Evolutionary conservation across 345 rosid genomes (phyloP), one percentile per base, ranked within the genome.

Genomic region (Lumnitzera racemosa): DNA sequence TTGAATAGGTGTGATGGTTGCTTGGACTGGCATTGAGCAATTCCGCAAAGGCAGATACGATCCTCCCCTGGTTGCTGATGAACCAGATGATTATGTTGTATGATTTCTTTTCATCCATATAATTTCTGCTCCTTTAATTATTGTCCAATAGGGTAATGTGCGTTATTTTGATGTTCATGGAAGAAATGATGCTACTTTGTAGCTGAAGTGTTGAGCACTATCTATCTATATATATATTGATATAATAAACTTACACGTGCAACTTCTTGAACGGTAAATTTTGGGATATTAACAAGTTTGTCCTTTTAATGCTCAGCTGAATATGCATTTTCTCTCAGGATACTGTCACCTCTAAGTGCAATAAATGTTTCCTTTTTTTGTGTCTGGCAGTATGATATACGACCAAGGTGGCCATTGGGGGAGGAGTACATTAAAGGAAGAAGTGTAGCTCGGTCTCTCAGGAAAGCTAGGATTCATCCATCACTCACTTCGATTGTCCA

Each of bases 1-100:
- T 53, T 75, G 54, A 23, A 2, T 56, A 92, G 98, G 98, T 53
- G 96, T 82, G 58, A 92, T 92, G 98, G 81, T 92, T 64, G 98
- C 98, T 68, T 92, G 98, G 98, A 89, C 98, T 53, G 98, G 98
- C 56, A 84, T 92, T 1, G 98, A 92, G 78, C 90, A 92, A 75
- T 85, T 87, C 58, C 73, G 82, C 59, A 73, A 70, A 69, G 98
- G 98, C 78, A 85, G 98, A 78, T 92, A 63, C 57, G 96, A 92
- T 78, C 96, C 96, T 68, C 84, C 96, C 47, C 98, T 96, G n/a
- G 87, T 81, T 61, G 83, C 79, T 48, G 64, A 61, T 13, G 96
- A 87, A 47, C 89, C 91, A 23, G 94, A 81, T 5, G 91, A 92
- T 82, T 67, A 62, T 57, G 56, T 76, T 36, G 43, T 36, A 36